Percentiles rank a stretch among this genome's conserved stretches.
Conservation (phyloP, 805 yeast genomes). For the Metschnikowia picachoensis region DNA sequence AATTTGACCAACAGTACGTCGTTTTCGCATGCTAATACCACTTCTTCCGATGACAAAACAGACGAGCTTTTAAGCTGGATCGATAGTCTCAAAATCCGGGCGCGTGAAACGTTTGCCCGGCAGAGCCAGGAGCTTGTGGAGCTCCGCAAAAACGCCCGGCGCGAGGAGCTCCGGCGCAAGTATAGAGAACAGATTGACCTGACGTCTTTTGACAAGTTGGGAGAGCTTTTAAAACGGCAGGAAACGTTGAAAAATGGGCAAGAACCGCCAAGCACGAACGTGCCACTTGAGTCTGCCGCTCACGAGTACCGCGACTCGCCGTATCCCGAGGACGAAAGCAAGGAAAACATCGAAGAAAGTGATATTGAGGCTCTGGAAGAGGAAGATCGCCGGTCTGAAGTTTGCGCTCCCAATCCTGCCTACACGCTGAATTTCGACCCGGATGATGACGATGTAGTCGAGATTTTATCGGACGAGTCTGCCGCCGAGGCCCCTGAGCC, state of each 20-base stretch:
- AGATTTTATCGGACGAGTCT: constrained; percentile 11
- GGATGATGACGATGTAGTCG: constrained; percentile 14
- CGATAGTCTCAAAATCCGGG: constrained; percentile 15
- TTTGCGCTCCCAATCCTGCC: background rate
- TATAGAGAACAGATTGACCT: constrained; percentile 23
- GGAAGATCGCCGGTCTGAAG: background rate
- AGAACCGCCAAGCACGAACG: too few species aligned
- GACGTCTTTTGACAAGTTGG: constrained; percentile 25
- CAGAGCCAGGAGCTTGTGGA: constrained; percentile 12
- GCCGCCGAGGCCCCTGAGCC: background rate
- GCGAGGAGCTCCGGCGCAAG: constrained; percentile 20
- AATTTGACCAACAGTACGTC: constrained; percentile 1
- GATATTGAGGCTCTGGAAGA: background rate
- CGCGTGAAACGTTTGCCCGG: constrained; percentile 8
- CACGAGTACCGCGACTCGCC: constrained; percentile 1
- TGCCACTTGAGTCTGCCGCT: too few species aligned
- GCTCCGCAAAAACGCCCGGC: constrained; percentile 9
- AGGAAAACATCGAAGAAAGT: background rate
- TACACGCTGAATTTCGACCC: background rate
- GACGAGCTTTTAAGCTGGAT: constrained; percentile 17
- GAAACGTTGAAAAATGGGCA: too few species aligned
- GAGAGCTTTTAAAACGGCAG: constrained; percentile 4
- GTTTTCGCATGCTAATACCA: constrained; percentile 1
- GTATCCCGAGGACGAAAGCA: constrained; percentile 2
- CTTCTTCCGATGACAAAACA: constrained; percentile 5